Base-by-base conservation (phyloP, 1,284 basidiomycete genomes). In the Apiotrichum brassicae region DNA sequence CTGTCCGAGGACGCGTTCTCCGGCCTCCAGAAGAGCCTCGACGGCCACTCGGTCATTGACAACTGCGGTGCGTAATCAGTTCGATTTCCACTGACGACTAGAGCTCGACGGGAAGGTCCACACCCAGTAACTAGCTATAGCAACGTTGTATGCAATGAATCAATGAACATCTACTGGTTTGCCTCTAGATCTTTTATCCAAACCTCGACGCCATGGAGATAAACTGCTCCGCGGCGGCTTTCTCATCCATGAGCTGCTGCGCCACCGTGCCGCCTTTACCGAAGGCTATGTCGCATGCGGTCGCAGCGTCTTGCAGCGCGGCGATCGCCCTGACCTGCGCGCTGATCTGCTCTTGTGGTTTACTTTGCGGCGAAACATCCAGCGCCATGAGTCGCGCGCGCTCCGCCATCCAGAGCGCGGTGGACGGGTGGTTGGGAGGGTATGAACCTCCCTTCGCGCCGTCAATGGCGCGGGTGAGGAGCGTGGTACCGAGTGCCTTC, bases 321-420 rank as follows among this genome's bases (percentile, higher is more conserved):
- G n/a, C 9, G 40, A 41, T 14, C 35, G 22, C 28, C 23, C 35
- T 30, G 12, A 19, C 20, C 18, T 42, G 22, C 24, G 38, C 16
- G 33, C 28, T 20, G 6, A 38, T 9, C 24, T 48, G 24, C 9
- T n/a, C n/a, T n/a, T n/a, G n/a, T n/a, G n/a, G n/a, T n/a, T n/a
- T n/a, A n/a, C n/a, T n/a, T n/a, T n/a, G n/a, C n/a, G n/a, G n/a
- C n/a, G n/a, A n/a, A n/a, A n/a, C n/a, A n/a, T 63, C 57, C 38
- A 62, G 16, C 75, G 79, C 30, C 64, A 91, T 76, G 3, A 92
- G 73, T 68, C 90, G 91, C 0, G 86, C 89, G 16, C 89, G 75
- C 64, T 92, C 88, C 2, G 85, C 82, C 6, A 86, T 74, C 5
- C 85, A 81, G 32, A 95, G 72, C 0, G 81, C 88, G 5, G 86